These are phyloP conservation scores for Davidsoniella virescens DNA, from an alignment of 2,329 filamentous ascomycete species.

Conservation along the genomic window DNA sequence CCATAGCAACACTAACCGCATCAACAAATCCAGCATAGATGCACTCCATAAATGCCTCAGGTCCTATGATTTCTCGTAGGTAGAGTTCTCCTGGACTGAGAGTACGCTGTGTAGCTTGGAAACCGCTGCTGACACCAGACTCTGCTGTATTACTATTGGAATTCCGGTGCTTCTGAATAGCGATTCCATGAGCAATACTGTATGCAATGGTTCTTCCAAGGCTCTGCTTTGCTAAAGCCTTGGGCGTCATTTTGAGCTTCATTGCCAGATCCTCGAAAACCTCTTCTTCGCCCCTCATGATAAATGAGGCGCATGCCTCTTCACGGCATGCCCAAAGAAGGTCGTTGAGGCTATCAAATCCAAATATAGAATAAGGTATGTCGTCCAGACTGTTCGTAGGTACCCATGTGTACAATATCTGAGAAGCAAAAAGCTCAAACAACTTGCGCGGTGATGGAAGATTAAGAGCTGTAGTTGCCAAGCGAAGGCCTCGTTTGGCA, in stretches of 20 bases:
- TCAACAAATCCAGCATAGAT: slow-evolving; percentile 58
- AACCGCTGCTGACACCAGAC: neutral
- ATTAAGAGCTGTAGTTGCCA: slow-evolving; percentile 48
- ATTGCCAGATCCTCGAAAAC: slow-evolving; percentile 44
- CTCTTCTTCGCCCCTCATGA: slow-evolving; percentile 61
- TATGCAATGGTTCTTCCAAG: slow-evolving; percentile 76
- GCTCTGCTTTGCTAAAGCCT: slow-evolving; percentile 44
- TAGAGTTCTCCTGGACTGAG: slow-evolving; percentile 11
- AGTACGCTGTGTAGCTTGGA: neutral
- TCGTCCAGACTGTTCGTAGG: slow-evolving; percentile 47
- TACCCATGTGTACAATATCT: slow-evolving; percentile 84
- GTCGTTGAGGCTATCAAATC: slow-evolving; percentile 51
- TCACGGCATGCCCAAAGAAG: slow-evolving; percentile 55
- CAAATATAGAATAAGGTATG: slow-evolving; percentile 77
- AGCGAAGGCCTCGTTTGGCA: slow-evolving; percentile 53
- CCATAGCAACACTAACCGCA: slow-evolving; percentile 61
- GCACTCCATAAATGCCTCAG: slow-evolving; percentile 43
- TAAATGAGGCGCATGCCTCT: slow-evolving; percentile 63
- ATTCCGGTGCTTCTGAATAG: slow-evolving; percentile 9
- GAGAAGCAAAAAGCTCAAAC: slow-evolving; percentile 72
- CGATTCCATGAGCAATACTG: slow-evolving; percentile 46
- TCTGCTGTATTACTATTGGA: neutral
- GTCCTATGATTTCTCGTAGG: slow-evolving; percentile 42
- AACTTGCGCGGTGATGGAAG: slow-evolving; percentile 52
- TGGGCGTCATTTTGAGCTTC: slow-evolving; percentile 35